Conservation (phyloP, 352 stramenopile genomes). For the Thalassiosira oceanica region DNA sequence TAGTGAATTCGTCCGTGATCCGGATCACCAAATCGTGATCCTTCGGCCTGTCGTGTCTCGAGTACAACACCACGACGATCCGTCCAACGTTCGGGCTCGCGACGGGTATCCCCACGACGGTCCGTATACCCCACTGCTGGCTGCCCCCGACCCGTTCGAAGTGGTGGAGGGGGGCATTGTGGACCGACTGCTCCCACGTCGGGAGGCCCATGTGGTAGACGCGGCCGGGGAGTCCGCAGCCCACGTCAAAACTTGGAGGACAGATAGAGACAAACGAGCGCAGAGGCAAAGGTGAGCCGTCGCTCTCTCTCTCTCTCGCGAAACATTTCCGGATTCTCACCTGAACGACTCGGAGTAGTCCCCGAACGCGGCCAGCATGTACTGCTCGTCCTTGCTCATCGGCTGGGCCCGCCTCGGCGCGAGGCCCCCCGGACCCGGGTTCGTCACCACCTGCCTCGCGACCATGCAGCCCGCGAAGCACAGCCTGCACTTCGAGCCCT, state of each 20-base stretch:
- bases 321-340: too few species aligned
- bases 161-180: conserved; percentile 30
- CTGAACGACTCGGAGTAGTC: conserved; percentile 74
- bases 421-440: background rate
- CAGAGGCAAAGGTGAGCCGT: too few species aligned
- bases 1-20: conserved; percentile 9
- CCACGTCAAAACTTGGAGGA: conserved; percentile 72
- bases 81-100: conserved; percentile 43
- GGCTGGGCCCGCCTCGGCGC: background rate
- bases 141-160: conserved; percentile 60
- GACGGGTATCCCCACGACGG: conserved; percentile 55
- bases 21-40: conserved; percentile 23
- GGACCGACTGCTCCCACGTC: conserved; percentile 42
- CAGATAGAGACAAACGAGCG: too few species aligned
- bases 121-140: conserved; percentile 58
- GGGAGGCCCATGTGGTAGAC: conserved; percentile 47
- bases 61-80: conserved; percentile 61
- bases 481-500: conserved; percentile 39
- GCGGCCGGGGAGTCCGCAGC: conserved; percentile 63
- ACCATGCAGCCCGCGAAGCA: conserved; percentile 58
- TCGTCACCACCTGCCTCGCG: conserved; percentile 31
- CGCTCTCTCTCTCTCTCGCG: too few species aligned
- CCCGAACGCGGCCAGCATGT: conserved; percentile 59
- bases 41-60: conserved; percentile 29
- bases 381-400: conserved; percentile 42